Evolutionary conservation across 768 basidiomycete species (phyloP).

Genomic region (Paxillus involutus): DNA sequence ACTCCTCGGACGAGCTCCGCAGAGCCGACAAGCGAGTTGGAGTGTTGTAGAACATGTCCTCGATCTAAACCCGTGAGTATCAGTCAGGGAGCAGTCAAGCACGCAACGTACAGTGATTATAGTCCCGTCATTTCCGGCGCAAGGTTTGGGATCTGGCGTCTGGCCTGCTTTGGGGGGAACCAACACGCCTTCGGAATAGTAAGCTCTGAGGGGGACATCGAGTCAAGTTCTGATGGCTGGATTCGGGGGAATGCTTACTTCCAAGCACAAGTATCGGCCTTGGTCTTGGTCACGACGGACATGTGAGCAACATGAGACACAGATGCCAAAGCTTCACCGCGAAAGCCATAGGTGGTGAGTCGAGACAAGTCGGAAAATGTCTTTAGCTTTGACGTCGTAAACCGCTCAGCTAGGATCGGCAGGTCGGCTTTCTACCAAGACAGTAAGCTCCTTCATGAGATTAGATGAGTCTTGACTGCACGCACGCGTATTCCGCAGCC

Average conservation of each 20-base stretch:
- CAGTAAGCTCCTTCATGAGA: not conserved
- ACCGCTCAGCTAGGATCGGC: slow-evolving; percentile 88
- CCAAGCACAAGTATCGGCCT: slow-evolving; percentile 82
- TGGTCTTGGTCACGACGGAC: slow-evolving; percentile 88
- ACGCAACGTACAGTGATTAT: slow-evolving; percentile 65
- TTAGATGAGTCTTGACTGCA: slow-evolving; percentile 5
- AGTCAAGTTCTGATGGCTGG: not conserved
- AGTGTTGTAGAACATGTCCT: slow-evolving; percentile 93
- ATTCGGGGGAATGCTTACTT: slow-evolving; percentile 58
- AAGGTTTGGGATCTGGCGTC: slow-evolving; percentile 77
- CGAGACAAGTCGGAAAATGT: slow-evolving; percentile 82
- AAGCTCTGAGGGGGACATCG: slow-evolving; percentile 52
- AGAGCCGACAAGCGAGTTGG: slow-evolving; percentile 86
- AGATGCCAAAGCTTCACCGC: slow-evolving; percentile 95
- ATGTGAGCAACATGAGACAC: slow-evolving; percentile 93
- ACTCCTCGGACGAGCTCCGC: slow-evolving; percentile 86
- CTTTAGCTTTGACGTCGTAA: slow-evolving; percentile 91
- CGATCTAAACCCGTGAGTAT: slow-evolving; percentile 58
- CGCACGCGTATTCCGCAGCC: slow-evolving; percentile 90
- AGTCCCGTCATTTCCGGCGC: slow-evolving; percentile 94
- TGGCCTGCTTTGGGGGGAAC: slow-evolving; percentile 70
- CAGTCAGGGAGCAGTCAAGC: not conserved
- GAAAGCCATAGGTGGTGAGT: slow-evolving; percentile 93
- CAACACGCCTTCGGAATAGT: slow-evolving; percentile 77
- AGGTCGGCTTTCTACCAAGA: slow-evolving; percentile 74